Conservation (phyloP, 306 rosid genomes). For the Neltuma alba region DNA sequence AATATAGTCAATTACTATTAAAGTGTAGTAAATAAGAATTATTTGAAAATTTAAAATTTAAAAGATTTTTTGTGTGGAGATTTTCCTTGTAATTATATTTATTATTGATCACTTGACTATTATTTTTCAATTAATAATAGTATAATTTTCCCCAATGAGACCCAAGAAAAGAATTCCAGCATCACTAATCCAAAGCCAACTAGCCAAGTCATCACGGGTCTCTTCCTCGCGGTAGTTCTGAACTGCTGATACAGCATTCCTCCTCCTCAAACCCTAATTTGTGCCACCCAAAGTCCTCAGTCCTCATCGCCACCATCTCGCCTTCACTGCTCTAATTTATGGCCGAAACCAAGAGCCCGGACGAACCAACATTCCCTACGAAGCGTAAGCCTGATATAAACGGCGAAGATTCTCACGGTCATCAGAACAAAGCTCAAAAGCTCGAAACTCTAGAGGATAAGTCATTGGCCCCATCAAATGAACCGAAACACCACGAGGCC, state of each 20-base stretch:
- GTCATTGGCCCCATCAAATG: conserved; percentile 6
- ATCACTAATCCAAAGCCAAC: background rate
- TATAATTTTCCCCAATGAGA: background rate
- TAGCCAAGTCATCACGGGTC: background rate
- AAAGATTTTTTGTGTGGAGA: no score
- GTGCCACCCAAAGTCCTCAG: background rate
- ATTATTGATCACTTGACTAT: no score
- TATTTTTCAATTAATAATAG: no score
- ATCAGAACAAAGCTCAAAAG: conserved; percentile 56
- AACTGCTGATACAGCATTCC: background rate
- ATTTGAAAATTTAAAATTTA: no score
- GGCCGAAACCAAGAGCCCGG: conserved; percentile 60
- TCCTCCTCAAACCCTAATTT: conserved; percentile 4
- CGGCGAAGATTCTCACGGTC: conserved; percentile 41
- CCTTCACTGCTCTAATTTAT: conserved; percentile 33
- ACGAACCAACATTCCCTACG: conserved; percentile 54
- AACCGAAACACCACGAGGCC: background rate
- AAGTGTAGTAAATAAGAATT: no score
- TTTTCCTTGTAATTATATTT: no score
- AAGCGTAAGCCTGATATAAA: conserved; percentile 67
- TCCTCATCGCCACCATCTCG: background rate
- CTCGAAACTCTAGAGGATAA: conserved; percentile 33
- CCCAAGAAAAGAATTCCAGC: background rate
- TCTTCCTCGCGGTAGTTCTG: background rate
- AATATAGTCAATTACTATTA: no score